Evolutionary conservation across 2,329 filamentous ascomycete species (phyloP).

Genomic region (Myriosclerotinia duriaeana): DNA sequence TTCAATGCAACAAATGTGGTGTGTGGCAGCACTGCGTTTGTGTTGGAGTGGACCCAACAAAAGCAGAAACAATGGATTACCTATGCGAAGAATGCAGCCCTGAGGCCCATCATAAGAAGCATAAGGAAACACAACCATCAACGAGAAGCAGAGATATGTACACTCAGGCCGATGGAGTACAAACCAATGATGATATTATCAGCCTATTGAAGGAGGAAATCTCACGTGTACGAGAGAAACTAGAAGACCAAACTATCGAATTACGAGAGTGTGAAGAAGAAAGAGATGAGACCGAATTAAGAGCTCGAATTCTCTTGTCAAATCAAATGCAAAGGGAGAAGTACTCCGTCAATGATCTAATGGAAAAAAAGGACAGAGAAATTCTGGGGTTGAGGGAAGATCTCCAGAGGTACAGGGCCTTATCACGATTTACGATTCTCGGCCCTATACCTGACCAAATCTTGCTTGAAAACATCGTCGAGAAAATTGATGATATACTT

Average conservation of each 20-base stretch:
- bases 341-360: not conserved
- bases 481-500: not conserved
- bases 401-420: not conserved
- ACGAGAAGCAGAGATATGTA: not conserved
- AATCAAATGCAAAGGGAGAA: not conserved
- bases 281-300: not conserved
- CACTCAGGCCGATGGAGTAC: not conserved
- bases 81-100: not conserved
- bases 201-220: not conserved
- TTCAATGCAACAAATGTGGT: constrained; percentile 6
- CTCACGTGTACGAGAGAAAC: not conserved
- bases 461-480: not conserved
- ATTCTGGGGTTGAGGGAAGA: not conserved
- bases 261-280: not conserved
- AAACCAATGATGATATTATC: not conserved
- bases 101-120: not conserved
- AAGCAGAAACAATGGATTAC: not conserved
- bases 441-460: not conserved
- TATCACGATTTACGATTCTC: not conserved
- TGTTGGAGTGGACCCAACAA: not conserved
- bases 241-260: not conserved
- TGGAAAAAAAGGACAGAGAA: constrained; percentile 6
- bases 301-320: not conserved
- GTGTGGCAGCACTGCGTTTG: constrained; percentile 10
- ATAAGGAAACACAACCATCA: not conserved